A percentile compares a stretch with the other conserved stretches of the same genome.
These are phyloP conservation scores for Glonium stellatum DNA, from an alignment of 495 filamentous ascomycete species.

Conservation along the genomic window DNA sequence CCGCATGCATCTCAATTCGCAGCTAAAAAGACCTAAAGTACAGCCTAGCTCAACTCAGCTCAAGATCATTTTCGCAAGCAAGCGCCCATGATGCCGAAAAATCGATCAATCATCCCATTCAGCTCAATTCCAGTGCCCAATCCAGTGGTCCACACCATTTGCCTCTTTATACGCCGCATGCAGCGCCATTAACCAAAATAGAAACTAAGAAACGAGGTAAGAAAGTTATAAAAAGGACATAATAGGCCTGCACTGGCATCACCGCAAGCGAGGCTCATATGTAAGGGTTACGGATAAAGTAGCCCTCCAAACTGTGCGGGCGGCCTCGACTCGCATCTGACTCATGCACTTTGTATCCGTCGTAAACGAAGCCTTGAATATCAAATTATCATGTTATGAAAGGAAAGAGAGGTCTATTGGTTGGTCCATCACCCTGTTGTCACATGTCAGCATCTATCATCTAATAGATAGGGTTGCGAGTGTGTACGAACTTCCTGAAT, in stretches of 20 bases:
- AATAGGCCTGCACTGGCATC: too few species aligned
- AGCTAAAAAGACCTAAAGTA: not conserved
- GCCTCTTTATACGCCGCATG: not conserved
- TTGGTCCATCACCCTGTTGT: constrained; percentile 3
- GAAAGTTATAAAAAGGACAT: too few species aligned
- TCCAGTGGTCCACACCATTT: not conserved
- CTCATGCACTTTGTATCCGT: not conserved
- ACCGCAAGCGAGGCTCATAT: too few species aligned
- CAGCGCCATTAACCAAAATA: not conserved
- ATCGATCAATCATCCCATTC: not conserved
- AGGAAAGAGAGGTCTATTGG: constrained; percentile 6
- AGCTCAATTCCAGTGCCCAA: not conserved
- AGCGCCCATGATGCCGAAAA: not conserved
- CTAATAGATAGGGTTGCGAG: not conserved
- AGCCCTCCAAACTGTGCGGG: too few species aligned
- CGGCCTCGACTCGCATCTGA: too few species aligned
- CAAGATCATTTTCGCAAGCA: not conserved
- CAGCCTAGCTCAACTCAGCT: not conserved
- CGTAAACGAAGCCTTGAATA: not conserved
- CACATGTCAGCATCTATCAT: not conserved
- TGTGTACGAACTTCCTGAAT: not conserved
- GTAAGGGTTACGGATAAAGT: too few species aligned
- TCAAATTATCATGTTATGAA: constrained; percentile 8
- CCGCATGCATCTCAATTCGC: too few species aligned
- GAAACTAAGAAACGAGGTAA: not conserved